Base-by-base conservation (phyloP, 2,329 filamentous ascomycete species). In the Calonectria multiphialidica region DNA sequence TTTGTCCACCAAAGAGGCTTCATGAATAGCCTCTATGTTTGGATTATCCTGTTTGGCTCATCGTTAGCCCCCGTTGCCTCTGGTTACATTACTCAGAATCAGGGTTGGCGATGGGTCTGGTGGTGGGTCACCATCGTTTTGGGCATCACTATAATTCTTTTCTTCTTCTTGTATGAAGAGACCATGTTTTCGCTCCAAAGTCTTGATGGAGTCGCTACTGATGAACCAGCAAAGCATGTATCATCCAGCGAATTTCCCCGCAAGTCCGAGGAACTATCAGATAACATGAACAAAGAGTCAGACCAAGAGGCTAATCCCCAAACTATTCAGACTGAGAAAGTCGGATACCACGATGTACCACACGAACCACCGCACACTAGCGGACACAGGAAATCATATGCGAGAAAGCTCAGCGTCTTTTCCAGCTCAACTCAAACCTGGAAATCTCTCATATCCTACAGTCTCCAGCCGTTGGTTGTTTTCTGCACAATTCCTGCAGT, bases 21-120 rank as follows among this genome's bases (percentile, higher is more conserved):
- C 2, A 86, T 87, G 84, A 90, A 89, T 28, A 57, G 68, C 18
- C 5, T 73, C 1, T 73, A 59, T 37, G 53, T 72, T 70, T 85
- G 81, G 6, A 61, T 74, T 16, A 77, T 77, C 6, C 78, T 78
- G 40, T 72, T 75, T 2, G 82, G 80, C 7, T 77, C 79, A 1
- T 82, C 80, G 23, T 75, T 83, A 7, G 76, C 74, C 1, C 80
- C 81, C 2, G 72, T 83, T 16, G 80, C 80, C 5, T 77, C 81
- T 3, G 81, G 82, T 1, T 77, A 78, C 18, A 74, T 80, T 0
- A 71, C 75, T 1, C 73, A 70, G 5, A 47, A 18, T 3, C 73
- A 81, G 53, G 79, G 79, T 0, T 83, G 80, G 81, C 78, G 80
- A 0, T 81, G 80, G 79, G 86, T 90, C 5, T 86, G 88, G 67